Evolutionary conservation across 768 basidiomycete genomes (phyloP).

Genomic region (Hirschioporus abietinus): DNA sequence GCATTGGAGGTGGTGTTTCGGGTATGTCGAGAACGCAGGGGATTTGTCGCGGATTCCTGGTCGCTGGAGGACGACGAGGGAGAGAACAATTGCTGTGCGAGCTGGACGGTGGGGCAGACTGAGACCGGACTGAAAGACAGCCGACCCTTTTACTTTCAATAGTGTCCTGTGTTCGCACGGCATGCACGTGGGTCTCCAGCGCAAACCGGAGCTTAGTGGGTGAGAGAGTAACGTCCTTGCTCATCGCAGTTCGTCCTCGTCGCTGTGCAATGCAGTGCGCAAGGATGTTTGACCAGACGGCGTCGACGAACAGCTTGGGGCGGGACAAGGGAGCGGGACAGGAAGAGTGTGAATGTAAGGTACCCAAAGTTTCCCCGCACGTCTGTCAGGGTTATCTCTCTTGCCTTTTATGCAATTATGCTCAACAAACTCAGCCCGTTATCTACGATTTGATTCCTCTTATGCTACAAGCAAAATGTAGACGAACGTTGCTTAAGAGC

Average conservation of each 20-base stretch:
- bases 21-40: neutral
- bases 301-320: neutral
- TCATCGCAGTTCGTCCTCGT: neutral
- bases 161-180: neutral
- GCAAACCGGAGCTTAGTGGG: neutral
- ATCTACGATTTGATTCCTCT: neutral
- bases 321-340: neutral
- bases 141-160: neutral
- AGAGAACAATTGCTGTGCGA: neutral
- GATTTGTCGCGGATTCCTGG: neutral
- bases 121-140: neutral
- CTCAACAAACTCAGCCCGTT: neutral
- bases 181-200: constrained; percentile 1
- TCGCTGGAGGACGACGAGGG: neutral
- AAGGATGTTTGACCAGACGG: too few relatives aligned
- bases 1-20: constrained; percentile 31
- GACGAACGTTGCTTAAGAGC: neutral
- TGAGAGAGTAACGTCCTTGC: neutral
- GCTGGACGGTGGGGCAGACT: constrained; percentile 3
- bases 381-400: neutral
- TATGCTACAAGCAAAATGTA: neutral
- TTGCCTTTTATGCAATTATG: neutral
- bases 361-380: neutral
- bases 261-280: neutral
- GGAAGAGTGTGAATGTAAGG: neutral